Percentiles rank a stretch among this genome's conserved stretches.
Evolutionary conservation across 1,284 basidiomycete species (phyloP).

Genomic region (Chalciporus piperatoides): DNA sequence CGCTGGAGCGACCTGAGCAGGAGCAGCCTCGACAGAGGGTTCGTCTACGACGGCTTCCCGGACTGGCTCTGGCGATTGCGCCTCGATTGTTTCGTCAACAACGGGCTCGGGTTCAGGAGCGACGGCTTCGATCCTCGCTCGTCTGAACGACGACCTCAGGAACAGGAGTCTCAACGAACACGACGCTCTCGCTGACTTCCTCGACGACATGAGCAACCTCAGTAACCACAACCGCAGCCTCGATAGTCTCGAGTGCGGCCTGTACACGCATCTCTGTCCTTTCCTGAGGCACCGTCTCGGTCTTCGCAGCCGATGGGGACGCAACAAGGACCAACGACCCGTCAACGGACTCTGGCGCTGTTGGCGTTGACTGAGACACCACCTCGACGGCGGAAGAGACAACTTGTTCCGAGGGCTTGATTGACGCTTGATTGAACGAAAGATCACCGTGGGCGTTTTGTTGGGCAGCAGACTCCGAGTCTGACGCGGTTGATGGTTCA

Average conservation of each 20-base stretch:
- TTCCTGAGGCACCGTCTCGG: not conserved
- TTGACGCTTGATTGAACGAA: not conserved
- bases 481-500: not conserved
- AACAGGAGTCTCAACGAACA: not conserved
- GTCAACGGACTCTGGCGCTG: not conserved
- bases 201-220: not conserved
- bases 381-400: not conserved
- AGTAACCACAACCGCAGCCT: constrained; percentile 1
- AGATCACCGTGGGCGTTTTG: not conserved
- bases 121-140: not conserved
- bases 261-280: not conserved
- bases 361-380: not conserved
- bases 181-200: constrained; percentile 3
- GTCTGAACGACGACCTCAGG: not conserved
- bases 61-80: not conserved
- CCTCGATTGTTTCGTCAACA: constrained; percentile 11
- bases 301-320: not conserved
- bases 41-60: constrained; percentile 1
- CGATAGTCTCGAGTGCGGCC: not conserved
- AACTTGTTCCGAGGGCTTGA: not conserved
- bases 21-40: not conserved
- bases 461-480: not conserved
- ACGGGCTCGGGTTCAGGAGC: not conserved
- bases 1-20: not conserved
- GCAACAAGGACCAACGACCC: not conserved